Evolutionary conservation across 2,329 filamentous ascomycete genomes (phyloP), one percentile per base, ranked within the genome.

Genomic region (Parasarocladium wereldwijsianum): DNA sequence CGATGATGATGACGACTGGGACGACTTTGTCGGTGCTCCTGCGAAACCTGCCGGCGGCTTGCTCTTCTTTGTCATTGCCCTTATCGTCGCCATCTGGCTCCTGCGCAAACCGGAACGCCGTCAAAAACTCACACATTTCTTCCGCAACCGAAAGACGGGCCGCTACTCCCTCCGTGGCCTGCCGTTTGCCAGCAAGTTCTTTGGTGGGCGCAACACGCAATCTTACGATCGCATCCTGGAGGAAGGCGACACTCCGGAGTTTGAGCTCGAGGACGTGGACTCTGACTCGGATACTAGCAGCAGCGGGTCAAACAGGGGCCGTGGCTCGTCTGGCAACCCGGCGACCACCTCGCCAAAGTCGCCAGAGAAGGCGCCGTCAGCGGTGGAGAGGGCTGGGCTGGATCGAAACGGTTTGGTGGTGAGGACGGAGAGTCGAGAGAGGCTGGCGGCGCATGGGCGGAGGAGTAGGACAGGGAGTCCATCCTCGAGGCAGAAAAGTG

Each of bases 181-280:
- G 71, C 33, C 66, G 1, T 46, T 68, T 42, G 64, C 65, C 6
- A 65, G 64, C 37, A 82, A 79, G 45, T 52, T 90, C 4, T 79
- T 92, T 37, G 68, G 66, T 10, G n/a, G n/a, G n/a, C 64, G 69
- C 5, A 54, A 50, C 29, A 54, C 58, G 1, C 47, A 60, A 6
- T 60, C 67, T 3, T 94, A 94, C 46, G 86, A 94, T 47, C 75
- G 84, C 17, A 77, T 94, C 3, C 57, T 92, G 30, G 85, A 94
- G 54, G 80, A 86, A 40, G 85, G 80, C 9, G 69, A 72, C n/a
- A 56, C 58, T 8, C 58, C 69, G 32, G 77, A 84, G 24, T 87
- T 93, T 45, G 86, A 94, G 47, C 66, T 94, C 2, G 72, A 68
- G 17, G 73, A 73, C 11, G 55, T 71, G 7, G 70, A 75, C 17